Percentiles rank a stretch among this genome's conserved stretches.
phyloP scores from a whole-genome alignment of 331 rosid genomes.

The Arachis monticola region DNA sequence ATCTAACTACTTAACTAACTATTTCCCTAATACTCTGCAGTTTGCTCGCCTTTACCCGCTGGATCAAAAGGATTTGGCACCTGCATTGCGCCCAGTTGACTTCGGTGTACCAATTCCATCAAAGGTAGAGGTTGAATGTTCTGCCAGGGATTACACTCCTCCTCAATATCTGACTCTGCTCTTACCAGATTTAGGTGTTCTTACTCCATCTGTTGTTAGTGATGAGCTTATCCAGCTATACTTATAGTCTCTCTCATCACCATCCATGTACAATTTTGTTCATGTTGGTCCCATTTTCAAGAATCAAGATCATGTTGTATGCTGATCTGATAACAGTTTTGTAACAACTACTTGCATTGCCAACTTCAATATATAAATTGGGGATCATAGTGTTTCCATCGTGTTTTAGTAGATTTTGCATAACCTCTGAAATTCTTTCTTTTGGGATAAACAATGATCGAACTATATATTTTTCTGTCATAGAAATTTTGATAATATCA shows the following conservation, averaged over 20 bases:
- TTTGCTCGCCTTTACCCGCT: slow-evolving; percentile 96
- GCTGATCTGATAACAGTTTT: slow-evolving; percentile 26
- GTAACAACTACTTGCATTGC: slow-evolving; percentile 27
- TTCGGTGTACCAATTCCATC: slow-evolving; percentile 94
- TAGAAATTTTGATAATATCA: no score
- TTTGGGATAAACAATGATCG: no score
- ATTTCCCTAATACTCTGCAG: slow-evolving; percentile 50
- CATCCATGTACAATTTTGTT: slow-evolving; percentile 2
- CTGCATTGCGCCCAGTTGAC: slow-evolving; percentile 82
- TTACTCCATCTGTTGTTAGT: slow-evolving; percentile 93
- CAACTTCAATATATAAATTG: slow-evolving; percentile 4
- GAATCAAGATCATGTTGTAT: slow-evolving; percentile 25
- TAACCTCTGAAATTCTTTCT: no score
- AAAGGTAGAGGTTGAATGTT: slow-evolving; percentile 93
- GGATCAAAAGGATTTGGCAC: slow-evolving; percentile 95
- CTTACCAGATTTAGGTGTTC: slow-evolving; percentile 94
- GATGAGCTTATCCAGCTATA: slow-evolving; percentile 98
- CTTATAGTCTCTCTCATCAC: slow-evolving; percentile 44
- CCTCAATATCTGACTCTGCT: slow-evolving; percentile 91
- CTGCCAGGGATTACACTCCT: slow-evolving; percentile 95
- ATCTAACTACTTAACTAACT: no score
- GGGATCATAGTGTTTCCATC: slow-evolving; percentile 3
- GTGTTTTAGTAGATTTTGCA: not conserved
- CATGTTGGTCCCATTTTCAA: not conserved
- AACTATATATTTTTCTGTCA: no score